Base-by-base conservation (phyloP, 2,329 filamentous ascomycete species). In the Drechslerella dactyloides region DNA sequence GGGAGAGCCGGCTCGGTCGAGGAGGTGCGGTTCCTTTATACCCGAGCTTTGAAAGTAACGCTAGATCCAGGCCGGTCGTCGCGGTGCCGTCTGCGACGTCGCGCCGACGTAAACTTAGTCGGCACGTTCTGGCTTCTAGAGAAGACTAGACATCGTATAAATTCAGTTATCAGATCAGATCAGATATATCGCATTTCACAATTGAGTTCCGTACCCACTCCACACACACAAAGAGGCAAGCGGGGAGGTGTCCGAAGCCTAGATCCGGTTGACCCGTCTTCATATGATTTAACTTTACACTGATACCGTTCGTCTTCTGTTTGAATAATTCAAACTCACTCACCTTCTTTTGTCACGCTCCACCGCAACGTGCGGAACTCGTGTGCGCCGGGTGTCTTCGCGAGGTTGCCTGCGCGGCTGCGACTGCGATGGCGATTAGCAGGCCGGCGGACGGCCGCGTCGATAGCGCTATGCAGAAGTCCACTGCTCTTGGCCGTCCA, bases 261-360 rank as follows among this genome's bases (percentile, higher is more conserved):
- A 50, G 17, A 33, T 24, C 56, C 57, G n/a, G n/a, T n/a, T 21
- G 57, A 17, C 40, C 56, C 50, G 24, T 46, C 48, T 46, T 70
- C 59, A 59, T 37, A 70, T 70, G 53, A 69, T 57, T 62, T 40
- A 17, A 53, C 30, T 53, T 33, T 62, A n/a, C n/a, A n/a, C n/a
- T 13, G 42, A 57, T 57, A 52, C 51, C 52, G 53, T 59, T 61
- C 53, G 58, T 72, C 60, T 72, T 54, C 27, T 30, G 60, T 65
- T 40, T 30, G 8, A 8, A 19, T 2, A 19, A 5, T 65, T 61
- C 65, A 17, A 65, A 57, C 40, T 60, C 21, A 51, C 40, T 48
- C 15, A 52, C 23, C 21, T 17, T 56, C 46, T 37, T 37, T 53
- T 59, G 46, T 37, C 48, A 15, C n/a, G 27, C n/a, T 55, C 46